Evolutionary conservation across 129 eudicot genomes (phyloP), one percentile per base, ranked within the genome.

Genomic region (Gnaphalium uliginosum): DNA sequence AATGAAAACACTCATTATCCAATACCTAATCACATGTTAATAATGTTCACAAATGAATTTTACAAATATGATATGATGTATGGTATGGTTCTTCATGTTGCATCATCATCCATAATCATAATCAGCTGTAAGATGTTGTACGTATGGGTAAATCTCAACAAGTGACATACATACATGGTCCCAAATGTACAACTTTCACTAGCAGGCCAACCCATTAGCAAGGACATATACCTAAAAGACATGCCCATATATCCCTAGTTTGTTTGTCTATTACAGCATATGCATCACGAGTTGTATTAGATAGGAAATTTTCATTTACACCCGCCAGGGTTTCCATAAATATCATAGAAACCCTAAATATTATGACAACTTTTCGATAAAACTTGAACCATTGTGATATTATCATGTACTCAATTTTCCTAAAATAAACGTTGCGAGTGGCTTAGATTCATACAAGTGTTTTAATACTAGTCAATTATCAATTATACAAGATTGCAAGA

Each of bases 141-240:
- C 50, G 78, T 64, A 76, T 66, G 80, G 73, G 74, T 66, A 51
- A 18, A 76, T 66, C 74, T 76, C 73, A 32, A 66, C 58, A 66
- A 46, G 53, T 46, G 17, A 51, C 58, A 51, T 51, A 48, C 56
- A 5, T 35, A 57, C 54, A 76, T 76, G 73, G 58, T 67, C 66
- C 80, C 54, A 66, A 14, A 11, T n/a, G 70, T 74, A 74, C 73
- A 76, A 50, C 59, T 60, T 26, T 35, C 18, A 13, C 14, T 50
- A 50, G 74, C 67, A 56, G 25, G 69, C 69, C 81, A 57, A 41
- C 76, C 69, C 76, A 69, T 77, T 15, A 77, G 10, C 51, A 68
- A 58, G 69, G 3, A 46, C 21, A 77, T 69, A 63, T 32, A 32
- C 78, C 60, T 63, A 74, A 74, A 62, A 27, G 63, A 74, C 63